These are phyloP conservation scores for Viola odorata DNA, from an alignment of 345 rosid species.

Conservation along the genomic window DNA sequence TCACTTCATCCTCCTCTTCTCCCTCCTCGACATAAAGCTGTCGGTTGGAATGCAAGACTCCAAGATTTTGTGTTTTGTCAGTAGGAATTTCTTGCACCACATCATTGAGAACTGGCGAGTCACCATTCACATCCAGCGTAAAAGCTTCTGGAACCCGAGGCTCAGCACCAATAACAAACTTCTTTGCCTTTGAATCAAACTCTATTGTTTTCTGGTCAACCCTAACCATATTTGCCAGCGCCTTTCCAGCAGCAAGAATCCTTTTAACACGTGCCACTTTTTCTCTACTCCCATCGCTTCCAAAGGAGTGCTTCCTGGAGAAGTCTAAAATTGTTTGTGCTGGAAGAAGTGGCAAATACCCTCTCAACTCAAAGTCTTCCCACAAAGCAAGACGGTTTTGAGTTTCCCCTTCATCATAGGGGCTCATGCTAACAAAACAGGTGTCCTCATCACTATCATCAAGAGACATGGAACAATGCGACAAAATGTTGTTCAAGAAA, in stretches of 20 bases:
- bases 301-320: slow-evolving; percentile 63
- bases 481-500: slow-evolving; percentile 63
- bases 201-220: slow-evolving; percentile 51
- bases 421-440: slow-evolving; percentile 83
- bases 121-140: slow-evolving; percentile 22
- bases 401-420: slow-evolving; percentile 86
- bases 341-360: slow-evolving; percentile 79
- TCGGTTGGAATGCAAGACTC: slow-evolving; percentile 29
- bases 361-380: slow-evolving; percentile 93
- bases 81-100: slow-evolving; percentile 29
- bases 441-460: slow-evolving; percentile 73
- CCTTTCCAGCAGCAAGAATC: slow-evolving; percentile 83
- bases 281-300: slow-evolving; percentile 60
- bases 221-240: slow-evolving; percentile 49
- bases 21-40: slow-evolving; percentile 45
- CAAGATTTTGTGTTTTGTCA: slow-evolving; percentile 25
- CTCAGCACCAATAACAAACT: slow-evolving; percentile 65
- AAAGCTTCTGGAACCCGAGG: slow-evolving; percentile 36
- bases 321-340: slow-evolving; percentile 85
- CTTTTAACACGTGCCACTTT: slow-evolving; percentile 62
- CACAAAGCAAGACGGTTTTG: slow-evolving; percentile 81
- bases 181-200: slow-evolving; percentile 68
- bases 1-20: slow-evolving; percentile 90
- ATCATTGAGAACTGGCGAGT: slow-evolving; percentile 22
- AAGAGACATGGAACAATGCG: slow-evolving; percentile 37